Evolutionary conservation across 192 early-diverging fungal genomes (phyloP).

Genomic region (Rhizophlyctis rosea): DNA sequence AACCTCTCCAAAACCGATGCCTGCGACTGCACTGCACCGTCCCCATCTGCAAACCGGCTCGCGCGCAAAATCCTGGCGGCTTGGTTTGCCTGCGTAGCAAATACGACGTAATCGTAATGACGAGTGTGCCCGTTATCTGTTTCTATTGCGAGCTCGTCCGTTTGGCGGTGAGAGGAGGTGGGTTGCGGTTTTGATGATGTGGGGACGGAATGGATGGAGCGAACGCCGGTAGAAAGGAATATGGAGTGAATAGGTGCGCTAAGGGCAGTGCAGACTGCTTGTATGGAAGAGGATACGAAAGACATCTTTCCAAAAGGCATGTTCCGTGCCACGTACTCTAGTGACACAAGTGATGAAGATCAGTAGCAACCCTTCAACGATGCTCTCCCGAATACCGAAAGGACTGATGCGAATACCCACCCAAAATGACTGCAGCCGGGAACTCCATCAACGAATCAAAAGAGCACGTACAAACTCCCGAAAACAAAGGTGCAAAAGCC

Average conservation of each 20-base stretch:
- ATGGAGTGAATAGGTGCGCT: conserved; percentile 33
- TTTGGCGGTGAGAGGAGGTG: not conserved
- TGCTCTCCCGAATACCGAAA: too few species aligned
- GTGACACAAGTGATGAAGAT: not conserved
- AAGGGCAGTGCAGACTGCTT: conserved; percentile 37
- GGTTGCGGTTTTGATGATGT: not conserved
- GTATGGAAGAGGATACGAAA: conserved; percentile 39
- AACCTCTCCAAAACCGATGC: conserved; percentile 33
- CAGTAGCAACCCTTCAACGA: too few species aligned
- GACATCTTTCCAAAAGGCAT: conserved; percentile 48
- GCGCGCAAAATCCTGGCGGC: conserved; percentile 31
- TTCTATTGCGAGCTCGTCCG: conserved; percentile 15
- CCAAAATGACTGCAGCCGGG: conserved; percentile 40
- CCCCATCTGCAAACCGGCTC: not conserved
- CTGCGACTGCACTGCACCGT: conserved; percentile 8
- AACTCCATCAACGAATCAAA: conserved; percentile 35
- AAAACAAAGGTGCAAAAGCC: conserved; percentile 43
- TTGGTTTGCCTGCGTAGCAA: conserved; percentile 53
- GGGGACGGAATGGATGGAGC: conserved; percentile 13
- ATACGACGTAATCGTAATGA: conserved; percentile 45
- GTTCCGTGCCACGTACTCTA: conserved; percentile 38
- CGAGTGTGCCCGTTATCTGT: conserved; percentile 8
- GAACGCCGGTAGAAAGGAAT: conserved; percentile 24
- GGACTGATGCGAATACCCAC: conserved; percentile 11
- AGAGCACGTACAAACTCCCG: conserved; percentile 44